Percentiles rank a stretch among this genome's conserved stretches.
Conservation (phyloP, 225 moss, liverwort and hornwort species). For the Anthoceros angustus region DNA sequence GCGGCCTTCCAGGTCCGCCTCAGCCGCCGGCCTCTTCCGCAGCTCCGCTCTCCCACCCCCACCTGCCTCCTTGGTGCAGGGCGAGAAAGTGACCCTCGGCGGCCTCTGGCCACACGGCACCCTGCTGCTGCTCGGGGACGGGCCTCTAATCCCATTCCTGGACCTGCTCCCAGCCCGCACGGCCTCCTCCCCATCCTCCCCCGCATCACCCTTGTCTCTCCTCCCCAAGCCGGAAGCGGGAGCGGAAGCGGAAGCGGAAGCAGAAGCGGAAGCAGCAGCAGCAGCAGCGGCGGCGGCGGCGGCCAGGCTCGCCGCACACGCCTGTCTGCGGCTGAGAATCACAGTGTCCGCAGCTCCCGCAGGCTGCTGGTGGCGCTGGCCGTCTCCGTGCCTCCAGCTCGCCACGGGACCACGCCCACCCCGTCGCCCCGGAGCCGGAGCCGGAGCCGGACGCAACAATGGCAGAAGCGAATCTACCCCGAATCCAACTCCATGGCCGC, state of each 20-base stretch:
- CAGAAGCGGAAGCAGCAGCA: background rate
- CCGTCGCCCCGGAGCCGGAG: background rate
- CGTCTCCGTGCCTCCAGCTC: background rate
- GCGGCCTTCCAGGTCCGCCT: background rate
- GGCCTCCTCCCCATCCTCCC: background rate
- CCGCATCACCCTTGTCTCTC: background rate
- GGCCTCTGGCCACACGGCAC: background rate
- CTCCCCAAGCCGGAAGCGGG: background rate
- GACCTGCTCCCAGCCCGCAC: background rate
- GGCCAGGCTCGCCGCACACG: too few relatives aligned
- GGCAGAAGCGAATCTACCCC: too few relatives aligned
- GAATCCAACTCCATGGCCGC: too few relatives aligned
- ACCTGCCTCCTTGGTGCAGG: background rate
- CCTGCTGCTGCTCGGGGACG: too few relatives aligned
- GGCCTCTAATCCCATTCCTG: background rate
- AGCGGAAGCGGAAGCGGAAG: background rate
- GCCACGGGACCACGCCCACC: background rate
- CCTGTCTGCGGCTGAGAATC: background rate
- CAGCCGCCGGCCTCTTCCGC: background rate
- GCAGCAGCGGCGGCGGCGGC: too few relatives aligned
- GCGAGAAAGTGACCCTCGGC: background rate
- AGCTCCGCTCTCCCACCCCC: background rate
- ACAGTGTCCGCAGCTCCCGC: background rate
- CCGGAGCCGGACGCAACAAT: too few relatives aligned
- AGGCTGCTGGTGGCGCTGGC: background rate